Percentiles rank a stretch among this genome's conserved stretches.
Conservation (phyloP, 2,329 filamentous ascomycete species). For the Grosmannia huntii region DNA sequence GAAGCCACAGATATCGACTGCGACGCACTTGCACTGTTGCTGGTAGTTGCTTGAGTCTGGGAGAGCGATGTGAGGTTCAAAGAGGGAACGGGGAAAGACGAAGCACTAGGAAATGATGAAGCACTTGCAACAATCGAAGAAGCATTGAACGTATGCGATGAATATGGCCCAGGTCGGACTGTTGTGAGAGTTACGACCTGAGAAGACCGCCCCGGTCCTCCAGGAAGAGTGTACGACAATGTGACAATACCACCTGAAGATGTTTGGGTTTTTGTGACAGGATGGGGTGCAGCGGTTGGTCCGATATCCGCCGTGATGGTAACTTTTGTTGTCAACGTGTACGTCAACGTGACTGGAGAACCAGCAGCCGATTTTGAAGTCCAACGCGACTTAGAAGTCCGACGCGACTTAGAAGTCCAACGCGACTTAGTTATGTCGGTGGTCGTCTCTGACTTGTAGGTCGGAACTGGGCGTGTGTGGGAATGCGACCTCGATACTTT, state of each 20-base stretch:
- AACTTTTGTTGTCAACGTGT: constrained; percentile 2
- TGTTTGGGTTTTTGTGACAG: background rate
- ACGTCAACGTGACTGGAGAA: constrained; percentile 1
- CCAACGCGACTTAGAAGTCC: background rate
- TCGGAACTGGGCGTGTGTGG: background rate
- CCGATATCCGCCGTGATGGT: constrained; percentile 1
- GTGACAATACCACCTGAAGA: constrained; percentile 8
- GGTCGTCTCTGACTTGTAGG: background rate
- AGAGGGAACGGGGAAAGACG: background rate
- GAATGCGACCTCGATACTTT: background rate
- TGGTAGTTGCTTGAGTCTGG: background rate
- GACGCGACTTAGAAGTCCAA: background rate
- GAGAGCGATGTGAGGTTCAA: background rate
- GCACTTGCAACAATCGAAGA: background rate
- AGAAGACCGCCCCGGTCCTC: background rate
- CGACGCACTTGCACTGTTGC: background rate
- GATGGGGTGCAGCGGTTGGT: background rate
- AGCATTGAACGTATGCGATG: background rate
- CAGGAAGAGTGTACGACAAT: constrained; percentile 14
- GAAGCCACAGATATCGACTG: background rate
- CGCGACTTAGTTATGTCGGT: background rate
- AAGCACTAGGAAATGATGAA: background rate
- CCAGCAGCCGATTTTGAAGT: background rate
- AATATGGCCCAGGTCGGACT: background rate
- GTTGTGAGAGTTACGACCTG: constrained; percentile 8